These are phyloP conservation scores for Clarkia xantiana DNA, from an alignment of 345 rosid genomes.

Conservation along the genomic window DNA sequence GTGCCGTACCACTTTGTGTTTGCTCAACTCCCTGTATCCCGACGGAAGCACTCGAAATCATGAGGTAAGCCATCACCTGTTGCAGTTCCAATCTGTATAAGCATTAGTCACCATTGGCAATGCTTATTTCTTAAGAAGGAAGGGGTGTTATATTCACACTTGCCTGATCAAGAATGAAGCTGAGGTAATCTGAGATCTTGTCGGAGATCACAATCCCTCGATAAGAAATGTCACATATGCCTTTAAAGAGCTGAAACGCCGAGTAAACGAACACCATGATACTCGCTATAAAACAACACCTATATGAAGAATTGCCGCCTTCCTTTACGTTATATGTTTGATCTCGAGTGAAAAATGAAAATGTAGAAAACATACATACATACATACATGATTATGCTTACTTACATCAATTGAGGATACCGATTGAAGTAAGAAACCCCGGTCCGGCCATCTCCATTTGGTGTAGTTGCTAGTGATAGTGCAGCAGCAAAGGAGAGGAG, in stretches of 20 bases:
- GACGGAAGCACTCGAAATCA: slow-evolving; percentile 47
- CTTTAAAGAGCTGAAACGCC: slow-evolving; percentile 58
- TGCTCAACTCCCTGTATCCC: slow-evolving; percentile 32
- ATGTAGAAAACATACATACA: too few species aligned
- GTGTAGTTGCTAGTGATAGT: slow-evolving; percentile 31
- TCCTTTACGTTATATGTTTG: too few species aligned
- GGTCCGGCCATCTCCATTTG: slow-evolving; percentile 14
- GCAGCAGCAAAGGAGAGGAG: slow-evolving; percentile 53
- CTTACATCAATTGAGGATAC: slow-evolving; percentile 46
- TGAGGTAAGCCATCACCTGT: slow-evolving; percentile 49
- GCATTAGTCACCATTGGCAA: too few species aligned
- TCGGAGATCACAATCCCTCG: slow-evolving; percentile 57
- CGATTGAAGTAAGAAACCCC: slow-evolving; percentile 25
- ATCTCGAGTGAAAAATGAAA: too few species aligned
- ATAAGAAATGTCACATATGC: slow-evolving; percentile 48
- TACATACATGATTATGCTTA: slow-evolving; percentile 16
- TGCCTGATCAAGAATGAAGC: slow-evolving; percentile 67
- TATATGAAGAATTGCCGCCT: slow-evolving; percentile 9
- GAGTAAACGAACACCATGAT: slow-evolving; percentile 36
- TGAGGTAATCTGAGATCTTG: slow-evolving; percentile 40
- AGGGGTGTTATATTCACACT: neutral
- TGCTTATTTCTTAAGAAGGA: neutral
- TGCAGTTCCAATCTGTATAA: too few species aligned
- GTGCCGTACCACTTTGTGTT: slow-evolving; percentile 12
- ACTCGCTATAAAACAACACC: slow-evolving; percentile 49